Conservation (phyloP, 2,329 filamentous ascomycete species). For the Cladosporium cucumerinum region DNA sequence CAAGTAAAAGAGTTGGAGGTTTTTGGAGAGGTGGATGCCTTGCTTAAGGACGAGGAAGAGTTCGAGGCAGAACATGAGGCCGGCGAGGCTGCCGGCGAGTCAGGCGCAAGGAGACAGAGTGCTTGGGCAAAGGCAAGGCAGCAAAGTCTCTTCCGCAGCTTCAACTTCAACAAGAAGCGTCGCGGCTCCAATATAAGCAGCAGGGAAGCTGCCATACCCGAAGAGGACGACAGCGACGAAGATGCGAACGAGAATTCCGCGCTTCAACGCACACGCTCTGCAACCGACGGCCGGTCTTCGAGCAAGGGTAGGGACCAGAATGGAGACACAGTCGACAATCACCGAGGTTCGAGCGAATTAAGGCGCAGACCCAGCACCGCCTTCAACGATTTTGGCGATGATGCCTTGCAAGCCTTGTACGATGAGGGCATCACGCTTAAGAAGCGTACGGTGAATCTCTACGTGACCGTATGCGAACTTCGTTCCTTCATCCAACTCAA, state of each 20-base stretch:
- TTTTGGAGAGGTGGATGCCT: slow-evolving; percentile 70
- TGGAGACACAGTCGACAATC: slow-evolving; percentile 18
- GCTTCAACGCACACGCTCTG: slow-evolving; percentile 38
- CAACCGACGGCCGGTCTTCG: slow-evolving; percentile 10
- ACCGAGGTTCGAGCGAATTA: slow-evolving; percentile 38
- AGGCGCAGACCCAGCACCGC: slow-evolving; percentile 62
- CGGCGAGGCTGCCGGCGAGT: slow-evolving; percentile 31
- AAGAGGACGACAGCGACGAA: slow-evolving; percentile 62
- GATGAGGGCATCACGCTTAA: slow-evolving; percentile 80
- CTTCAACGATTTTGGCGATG: slow-evolving; percentile 76
- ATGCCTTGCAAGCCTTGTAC: slow-evolving; percentile 66
- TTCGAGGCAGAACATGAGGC: slow-evolving; percentile 57
- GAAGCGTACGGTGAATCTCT: slow-evolving; percentile 81
- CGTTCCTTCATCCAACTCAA: slow-evolving; percentile 96
- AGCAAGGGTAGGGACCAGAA: slow-evolving; percentile 22
- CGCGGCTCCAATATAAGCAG: slow-evolving; percentile 44
- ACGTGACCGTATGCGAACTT: slow-evolving; percentile 89
- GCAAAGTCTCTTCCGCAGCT: slow-evolving; percentile 53
- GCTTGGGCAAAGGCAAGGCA: slow-evolving; percentile 33
- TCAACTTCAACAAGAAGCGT: slow-evolving; percentile 42
- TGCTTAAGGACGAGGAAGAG: slow-evolving; percentile 70
- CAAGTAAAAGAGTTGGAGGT: slow-evolving; percentile 85
- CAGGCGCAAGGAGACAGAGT: slow-evolving; percentile 29
- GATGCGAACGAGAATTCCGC: slow-evolving; percentile 52
- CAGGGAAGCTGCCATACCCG: slow-evolving; percentile 51